Conservation (phyloP, 768 basidiomycete species). For the Podaxis sp. region DNA sequence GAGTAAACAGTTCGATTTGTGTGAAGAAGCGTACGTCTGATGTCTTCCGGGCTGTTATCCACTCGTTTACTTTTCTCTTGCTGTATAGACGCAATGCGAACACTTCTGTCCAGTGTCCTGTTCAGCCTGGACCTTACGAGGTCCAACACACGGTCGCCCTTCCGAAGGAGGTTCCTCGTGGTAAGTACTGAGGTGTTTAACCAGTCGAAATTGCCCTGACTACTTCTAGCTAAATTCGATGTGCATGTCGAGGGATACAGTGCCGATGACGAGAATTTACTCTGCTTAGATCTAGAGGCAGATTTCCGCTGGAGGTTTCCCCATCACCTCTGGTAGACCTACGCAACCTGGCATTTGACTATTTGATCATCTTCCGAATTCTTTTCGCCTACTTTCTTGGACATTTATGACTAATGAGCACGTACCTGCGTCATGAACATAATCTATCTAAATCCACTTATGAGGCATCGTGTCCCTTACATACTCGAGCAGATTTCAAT, state of each 20-base stretch:
- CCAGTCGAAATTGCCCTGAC: constrained; percentile 3
- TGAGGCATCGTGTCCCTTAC: background rate
- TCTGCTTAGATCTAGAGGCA: constrained; percentile 77
- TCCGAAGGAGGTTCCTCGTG: constrained; percentile 89
- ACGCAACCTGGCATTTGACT: background rate
- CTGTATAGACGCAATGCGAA: constrained; percentile 64
- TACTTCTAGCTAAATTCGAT: constrained; percentile 70
- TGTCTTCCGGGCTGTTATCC: background rate
- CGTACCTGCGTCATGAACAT: no score
- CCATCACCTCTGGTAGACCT: constrained; percentile 25
- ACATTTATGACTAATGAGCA: background rate
- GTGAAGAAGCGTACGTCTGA: constrained; percentile 84
- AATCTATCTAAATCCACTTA: no score
- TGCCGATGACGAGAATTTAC: constrained; percentile 63
- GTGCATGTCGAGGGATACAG: constrained; percentile 71
- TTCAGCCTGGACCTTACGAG: constrained; percentile 63
- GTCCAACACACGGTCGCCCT: constrained; percentile 81
- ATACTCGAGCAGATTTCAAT: background rate
- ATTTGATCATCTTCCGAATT: background rate
- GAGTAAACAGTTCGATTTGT: constrained; percentile 79
- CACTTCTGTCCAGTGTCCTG: constrained; percentile 78
- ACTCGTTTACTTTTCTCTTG: constrained; percentile 1
- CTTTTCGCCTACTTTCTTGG: background rate
- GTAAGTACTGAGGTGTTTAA: constrained; percentile 29
- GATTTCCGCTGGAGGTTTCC: constrained; percentile 55